Conservation (phyloP, 2,329 filamentous ascomycete genomes). For the Aspergillus hortae region DNA sequence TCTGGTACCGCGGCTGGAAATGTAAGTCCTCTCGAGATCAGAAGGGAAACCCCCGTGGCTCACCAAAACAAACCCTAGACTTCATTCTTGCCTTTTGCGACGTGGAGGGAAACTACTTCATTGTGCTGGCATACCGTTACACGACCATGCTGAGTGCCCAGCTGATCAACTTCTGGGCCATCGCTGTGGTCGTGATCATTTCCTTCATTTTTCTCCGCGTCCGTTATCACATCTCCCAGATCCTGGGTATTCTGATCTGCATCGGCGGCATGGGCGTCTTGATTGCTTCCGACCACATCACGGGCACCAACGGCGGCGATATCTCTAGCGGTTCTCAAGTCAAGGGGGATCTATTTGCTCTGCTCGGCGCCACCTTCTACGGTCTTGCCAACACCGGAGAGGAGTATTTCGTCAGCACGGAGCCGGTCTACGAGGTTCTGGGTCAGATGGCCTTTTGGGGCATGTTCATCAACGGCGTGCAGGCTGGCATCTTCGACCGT, state of each 20-base stretch:
- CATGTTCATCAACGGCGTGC: conserved; percentile 84
- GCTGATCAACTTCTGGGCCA: conserved; percentile 98
- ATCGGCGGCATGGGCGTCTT: conserved; percentile 88
- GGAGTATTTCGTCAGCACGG: conserved; percentile 85
- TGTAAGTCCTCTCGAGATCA: conserved; percentile 43
- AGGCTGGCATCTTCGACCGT: conserved; percentile 90
- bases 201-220: conserved; percentile 81
- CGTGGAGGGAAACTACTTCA: conserved; percentile 97
- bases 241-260: conserved; percentile 82
- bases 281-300: conserved; percentile 82
- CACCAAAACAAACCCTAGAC: conserved; percentile 41
- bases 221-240: conserved; percentile 83
- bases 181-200: conserved; percentile 82
- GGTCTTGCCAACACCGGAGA: conserved; percentile 88
- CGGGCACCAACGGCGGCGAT: conserved; percentile 64
- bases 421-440: conserved; percentile 88
- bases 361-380: conserved; percentile 87
- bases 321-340: conserved; percentile 61
- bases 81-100: conserved; percentile 89
- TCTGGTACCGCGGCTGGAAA: conserved; percentile 78
- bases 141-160: conserved; percentile 91
- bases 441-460: conserved; percentile 87
- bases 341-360: conserved; percentile 89
- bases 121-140: conserved; percentile 87
- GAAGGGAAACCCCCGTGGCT: background rate